Evolutionary conservation across 352 stramenopile genomes (phyloP).

Genomic region (Peronospora farinosa): DNA sequence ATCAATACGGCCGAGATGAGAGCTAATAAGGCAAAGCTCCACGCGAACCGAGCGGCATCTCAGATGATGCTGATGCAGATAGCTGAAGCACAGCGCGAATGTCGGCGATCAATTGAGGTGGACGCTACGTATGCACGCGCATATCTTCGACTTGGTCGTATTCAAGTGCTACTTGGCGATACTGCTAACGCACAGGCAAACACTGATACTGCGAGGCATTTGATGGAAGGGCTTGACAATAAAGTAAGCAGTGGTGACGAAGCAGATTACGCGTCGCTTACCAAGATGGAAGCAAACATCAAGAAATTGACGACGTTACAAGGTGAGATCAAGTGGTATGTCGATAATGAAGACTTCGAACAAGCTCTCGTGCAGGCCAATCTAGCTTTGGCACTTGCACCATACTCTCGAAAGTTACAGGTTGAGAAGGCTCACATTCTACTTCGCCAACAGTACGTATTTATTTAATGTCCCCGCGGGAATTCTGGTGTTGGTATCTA

Average conservation of each 20-base stretch:
- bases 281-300: slow-evolving; percentile 53
- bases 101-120: slow-evolving; percentile 47
- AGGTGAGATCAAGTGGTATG: slow-evolving; percentile 53
- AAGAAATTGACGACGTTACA: slow-evolving; percentile 41
- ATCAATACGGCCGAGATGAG: slow-evolving; percentile 34
- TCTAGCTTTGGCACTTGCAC: slow-evolving; percentile 46
- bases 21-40: slow-evolving; percentile 76
- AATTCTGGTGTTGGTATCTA: slow-evolving; percentile 1
- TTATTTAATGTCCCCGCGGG: neutral
- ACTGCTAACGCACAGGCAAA: slow-evolving; percentile 45
- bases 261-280: slow-evolving; percentile 36
- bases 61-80: slow-evolving; percentile 79
- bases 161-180: slow-evolving; percentile 66
- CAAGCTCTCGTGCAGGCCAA: slow-evolving; percentile 43
- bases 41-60: slow-evolving; percentile 69
- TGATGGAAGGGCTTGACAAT: slow-evolving; percentile 22
- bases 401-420: slow-evolving; percentile 47
- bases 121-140: slow-evolving; percentile 68
- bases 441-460: slow-evolving; percentile 59
- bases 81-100: slow-evolving; percentile 64
- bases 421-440: slow-evolving; percentile 57
- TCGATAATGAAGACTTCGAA: slow-evolving; percentile 41
- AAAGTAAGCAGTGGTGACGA: slow-evolving; percentile 24
- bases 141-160: slow-evolving; percentile 61
- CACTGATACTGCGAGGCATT: slow-evolving; percentile 37